Conservation (phyloP, 257 asterid species). For the Ophiorrhiza pumila region DNA sequence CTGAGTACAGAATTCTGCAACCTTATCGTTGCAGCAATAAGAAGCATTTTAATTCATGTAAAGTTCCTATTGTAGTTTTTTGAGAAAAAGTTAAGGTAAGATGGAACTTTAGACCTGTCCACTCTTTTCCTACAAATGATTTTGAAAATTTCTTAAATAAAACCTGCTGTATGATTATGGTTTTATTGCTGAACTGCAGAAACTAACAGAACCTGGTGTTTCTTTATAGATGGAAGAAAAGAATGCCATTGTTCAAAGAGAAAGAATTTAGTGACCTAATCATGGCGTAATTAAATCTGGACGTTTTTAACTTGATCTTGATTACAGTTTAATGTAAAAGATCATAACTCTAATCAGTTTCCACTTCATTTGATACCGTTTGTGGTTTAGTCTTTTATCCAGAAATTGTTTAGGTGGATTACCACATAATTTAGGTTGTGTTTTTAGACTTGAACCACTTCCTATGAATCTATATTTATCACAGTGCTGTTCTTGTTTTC, state of each 20-base stretch:
- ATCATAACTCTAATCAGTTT: background rate
- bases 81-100: background rate
- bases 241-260: background rate
- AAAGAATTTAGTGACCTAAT: background rate
- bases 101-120: background rate
- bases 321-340: background rate
- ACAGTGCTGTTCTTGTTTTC: background rate
- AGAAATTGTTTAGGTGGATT: background rate
- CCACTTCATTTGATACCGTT: background rate
- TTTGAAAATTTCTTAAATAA: background rate
- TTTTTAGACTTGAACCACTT: background rate
- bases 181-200: background rate
- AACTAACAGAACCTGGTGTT: background rate
- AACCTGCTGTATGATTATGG: background rate
- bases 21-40: background rate
- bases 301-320: background rate
- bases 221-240: background rate
- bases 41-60: background rate
- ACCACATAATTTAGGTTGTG: background rate
- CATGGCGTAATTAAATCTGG: background rate
- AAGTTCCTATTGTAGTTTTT: background rate
- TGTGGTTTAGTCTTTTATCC: background rate
- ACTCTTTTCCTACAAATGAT: background rate
- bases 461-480: background rate
- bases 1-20: background rate